Evolutionary conservation across 129 eudicot genomes (phyloP).

Genomic region (Tanacetum coccineum): DNA sequence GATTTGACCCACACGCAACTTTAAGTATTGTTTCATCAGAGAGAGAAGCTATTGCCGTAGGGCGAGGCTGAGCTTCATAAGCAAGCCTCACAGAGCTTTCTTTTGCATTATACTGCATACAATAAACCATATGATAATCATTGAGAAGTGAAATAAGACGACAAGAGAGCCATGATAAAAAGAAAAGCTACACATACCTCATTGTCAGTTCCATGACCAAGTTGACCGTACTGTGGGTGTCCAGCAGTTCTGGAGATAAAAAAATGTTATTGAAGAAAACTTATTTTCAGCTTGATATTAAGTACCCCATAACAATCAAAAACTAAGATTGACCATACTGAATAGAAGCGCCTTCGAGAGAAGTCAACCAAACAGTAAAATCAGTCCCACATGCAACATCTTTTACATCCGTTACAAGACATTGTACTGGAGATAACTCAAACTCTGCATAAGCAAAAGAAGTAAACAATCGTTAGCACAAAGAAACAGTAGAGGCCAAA

Average conservation of each 20-base stretch:
- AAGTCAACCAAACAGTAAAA: constrained; percentile 82
- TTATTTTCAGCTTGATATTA: not conserved
- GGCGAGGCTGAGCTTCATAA: constrained; percentile 90
- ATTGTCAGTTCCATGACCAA: constrained; percentile 85
- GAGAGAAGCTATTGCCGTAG: constrained; percentile 64
- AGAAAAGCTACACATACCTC: constrained; percentile 44
- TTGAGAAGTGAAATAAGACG: not conserved
- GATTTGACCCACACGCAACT: constrained; percentile 95
- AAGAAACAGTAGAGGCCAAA: not conserved
- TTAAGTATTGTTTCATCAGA: constrained; percentile 77
- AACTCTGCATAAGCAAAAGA: constrained; percentile 44
- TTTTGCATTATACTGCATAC: constrained; percentile 76
- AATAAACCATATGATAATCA: not conserved
- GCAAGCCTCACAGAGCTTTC: constrained; percentile 97
- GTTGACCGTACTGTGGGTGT: constrained; percentile 94
- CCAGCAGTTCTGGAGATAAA: constrained; percentile 64
- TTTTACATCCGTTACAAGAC: constrained; percentile 60
- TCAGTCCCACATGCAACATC: constrained; percentile 74
- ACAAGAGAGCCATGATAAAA: not conserved
- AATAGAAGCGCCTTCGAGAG: constrained; percentile 77
- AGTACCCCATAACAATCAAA: not conserved
- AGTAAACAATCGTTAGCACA: not conserved
- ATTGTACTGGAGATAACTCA: constrained; percentile 72
- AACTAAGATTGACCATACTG: constrained; percentile 51
- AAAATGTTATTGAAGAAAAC: not conserved